Evolutionary conservation across 345 rosid genomes (phyloP).

Genomic region (Erysimum cheiranthoides): DNA sequence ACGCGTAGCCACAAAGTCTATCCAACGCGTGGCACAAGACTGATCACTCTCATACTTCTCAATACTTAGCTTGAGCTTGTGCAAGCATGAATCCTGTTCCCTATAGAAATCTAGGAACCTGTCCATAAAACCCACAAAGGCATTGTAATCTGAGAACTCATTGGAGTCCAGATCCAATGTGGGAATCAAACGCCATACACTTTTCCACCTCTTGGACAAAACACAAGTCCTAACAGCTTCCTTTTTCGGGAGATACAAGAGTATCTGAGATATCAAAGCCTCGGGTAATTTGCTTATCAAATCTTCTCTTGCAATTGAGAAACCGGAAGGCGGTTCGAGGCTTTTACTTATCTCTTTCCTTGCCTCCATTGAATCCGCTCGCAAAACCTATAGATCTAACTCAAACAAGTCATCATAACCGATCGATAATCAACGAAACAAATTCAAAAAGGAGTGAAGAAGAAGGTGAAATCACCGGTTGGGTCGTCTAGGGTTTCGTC

Average conservation of each 20-base stretch:
- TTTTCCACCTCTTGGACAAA: not conserved
- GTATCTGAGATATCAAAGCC: slow-evolving; percentile 2
- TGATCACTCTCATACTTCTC: not conserved
- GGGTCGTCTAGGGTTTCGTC: too few relatives aligned
- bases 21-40: not conserved
- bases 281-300: not conserved
- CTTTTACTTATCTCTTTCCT: not conserved
- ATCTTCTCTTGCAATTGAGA: not conserved
- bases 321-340: not conserved
- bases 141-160: not conserved
- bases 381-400: too few relatives aligned
- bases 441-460: too few relatives aligned
- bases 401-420: too few relatives aligned
- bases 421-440: too few relatives aligned
- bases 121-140: not conserved
- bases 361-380: not conserved
- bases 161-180: not conserved
- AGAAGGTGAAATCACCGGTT: too few relatives aligned
- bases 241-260: not conserved
- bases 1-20: not conserved
- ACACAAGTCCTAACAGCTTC: not conserved
- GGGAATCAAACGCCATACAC: not conserved
- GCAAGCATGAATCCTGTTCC: not conserved
- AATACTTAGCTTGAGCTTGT: not conserved
- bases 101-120: not conserved